Base-by-base conservation (phyloP, 176 grass and related monocot genomes). In the Ensete ventricosum region DNA sequence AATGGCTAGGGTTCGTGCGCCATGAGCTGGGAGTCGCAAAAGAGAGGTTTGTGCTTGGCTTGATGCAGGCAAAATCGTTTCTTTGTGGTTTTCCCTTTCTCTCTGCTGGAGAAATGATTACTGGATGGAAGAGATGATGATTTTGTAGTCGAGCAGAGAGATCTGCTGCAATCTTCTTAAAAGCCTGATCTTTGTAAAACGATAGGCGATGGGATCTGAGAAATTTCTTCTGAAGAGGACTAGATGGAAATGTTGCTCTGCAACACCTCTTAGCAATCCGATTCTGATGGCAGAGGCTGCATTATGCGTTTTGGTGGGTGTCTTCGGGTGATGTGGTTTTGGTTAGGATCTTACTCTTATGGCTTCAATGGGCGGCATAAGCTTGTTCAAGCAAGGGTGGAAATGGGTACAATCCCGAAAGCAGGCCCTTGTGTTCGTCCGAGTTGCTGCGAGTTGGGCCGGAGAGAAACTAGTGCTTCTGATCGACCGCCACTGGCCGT, bases 371-470 rank as follows among this genome's bases (percentile, higher is more conserved):
- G 85, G 65, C 54, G 88, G 89, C 85, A 89, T 89, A 62, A 87
- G 88, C 73, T 81, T 99, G 74, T 88, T 92, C 86, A 93, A 89
- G 81, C 95, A 94, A 82, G 95, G 78, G 13, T 91, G 90, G 88
- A 81, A 62, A 53, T 91, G 91, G 96, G 70, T 92, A 62, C 81
- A 88, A 52, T 86, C 91, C 48, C 91, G 84, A 67, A 89, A 91
- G 79, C 89, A 95, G 86, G 80, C 92, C 21, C 73, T 89, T 62
- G 50, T 85, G 51, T 79, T 86, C 78, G 84, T 83, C 50, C 84
- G 84, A 80, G 83, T 78, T 62, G 86, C 81, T 55, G 81, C 78
- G 52, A 81, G 88, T 51, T 67, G 84, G 60, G 68, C 81, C 59
- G 74, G 75, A 49, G 86, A 84, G 71, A 87, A 79, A 43, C 70